A percentile compares a stretch with the other conserved stretches of the same genome.
phyloP scores from a whole-genome alignment of 352 stramenopile genomes.

The Pythium aquatile region DNA sequence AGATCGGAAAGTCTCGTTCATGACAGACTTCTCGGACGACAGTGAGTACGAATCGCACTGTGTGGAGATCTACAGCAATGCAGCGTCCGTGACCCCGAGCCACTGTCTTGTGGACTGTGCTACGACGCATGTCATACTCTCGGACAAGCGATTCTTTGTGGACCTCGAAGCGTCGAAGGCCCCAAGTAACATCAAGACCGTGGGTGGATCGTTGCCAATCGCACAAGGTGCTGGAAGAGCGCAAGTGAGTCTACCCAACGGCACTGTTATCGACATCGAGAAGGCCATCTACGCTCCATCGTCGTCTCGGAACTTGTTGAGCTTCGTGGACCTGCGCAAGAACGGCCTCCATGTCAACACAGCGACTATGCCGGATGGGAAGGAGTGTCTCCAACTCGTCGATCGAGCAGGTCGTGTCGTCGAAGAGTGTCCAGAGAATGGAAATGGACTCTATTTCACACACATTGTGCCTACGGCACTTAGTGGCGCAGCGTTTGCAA shows the following conservation, averaged over 20 bases:
- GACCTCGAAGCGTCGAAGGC: neutral
- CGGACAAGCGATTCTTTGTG: neutral
- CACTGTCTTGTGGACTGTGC: neutral
- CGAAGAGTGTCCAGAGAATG: neutral
- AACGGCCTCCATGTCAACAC: conserved; percentile 1
- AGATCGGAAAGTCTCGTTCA: conserved; percentile 17
- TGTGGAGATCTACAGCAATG: conserved; percentile 8
- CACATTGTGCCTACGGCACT: neutral
- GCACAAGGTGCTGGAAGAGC: neutral
- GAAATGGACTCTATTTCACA: neutral
- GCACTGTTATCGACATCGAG: conserved; percentile 1
- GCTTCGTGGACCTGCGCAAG: neutral
- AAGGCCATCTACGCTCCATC: neutral
- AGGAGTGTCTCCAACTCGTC: neutral
- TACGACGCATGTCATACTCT: no score
- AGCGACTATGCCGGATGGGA: neutral
- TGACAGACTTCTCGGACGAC: conserved; percentile 22
- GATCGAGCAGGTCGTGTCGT: neutral
- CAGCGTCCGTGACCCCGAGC: neutral
- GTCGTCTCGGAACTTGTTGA: neutral
- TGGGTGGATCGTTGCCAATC: neutral
- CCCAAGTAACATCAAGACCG: neutral
- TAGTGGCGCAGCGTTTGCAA: neutral
- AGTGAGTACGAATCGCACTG: conserved; percentile 16
- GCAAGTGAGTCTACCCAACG: neutral